Base-by-base conservation (phyloP, 805 yeast genomes). In the Saccharomycopsis malanga region DNA sequence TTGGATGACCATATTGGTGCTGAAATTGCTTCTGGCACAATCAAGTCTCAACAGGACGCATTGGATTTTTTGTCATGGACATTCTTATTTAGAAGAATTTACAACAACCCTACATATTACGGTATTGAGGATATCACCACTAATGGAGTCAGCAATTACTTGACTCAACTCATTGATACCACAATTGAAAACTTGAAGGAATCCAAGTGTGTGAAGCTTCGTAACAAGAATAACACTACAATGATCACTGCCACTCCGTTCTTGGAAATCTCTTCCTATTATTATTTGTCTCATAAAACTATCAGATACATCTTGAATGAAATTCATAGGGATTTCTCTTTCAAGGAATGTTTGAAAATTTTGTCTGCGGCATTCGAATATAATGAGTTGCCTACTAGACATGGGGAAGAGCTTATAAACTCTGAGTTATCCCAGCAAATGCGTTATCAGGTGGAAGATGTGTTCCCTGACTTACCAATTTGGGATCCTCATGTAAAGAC, bases 1-100 rank as follows among this genome's bases (percentile, higher is more conserved):
- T 65, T 93, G 29, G 89, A 86, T 18, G 98, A 93, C 60, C 93
- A 91, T 56, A 69, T 93, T 58, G 94, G 94, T 61, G 99, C 99
- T 0, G 99, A 93, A 62, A 88, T 94, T 23, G 83, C 98, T 0
- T 65, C 93, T 14, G 98, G 98, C 1, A 88, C 95, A 0, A 97
- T 93, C 2, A 87, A 97, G 0, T 89, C 82, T 57, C 79, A 91
- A 12, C 95, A 86, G 30, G 98, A 93, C 65, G 99, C 89, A 46
- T 82, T 93, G 1, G 88, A 82, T 54, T 93, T 98, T 98, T 70
- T 93, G 15, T 97, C 98, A 2, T 93, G 94, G 59, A 93, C 98
- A 0, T 93, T 93, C 59, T 72, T 93, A 75, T 82, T 77, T 66
- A 96, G 91, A 4, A 71, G 99, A 50, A 91, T 93, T 97, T 78